Evolutionary conservation across 371 early-diverging fungal genomes (phyloP), one percentile per base, ranked within the genome.

Genomic region (Mortierella sp.): DNA sequence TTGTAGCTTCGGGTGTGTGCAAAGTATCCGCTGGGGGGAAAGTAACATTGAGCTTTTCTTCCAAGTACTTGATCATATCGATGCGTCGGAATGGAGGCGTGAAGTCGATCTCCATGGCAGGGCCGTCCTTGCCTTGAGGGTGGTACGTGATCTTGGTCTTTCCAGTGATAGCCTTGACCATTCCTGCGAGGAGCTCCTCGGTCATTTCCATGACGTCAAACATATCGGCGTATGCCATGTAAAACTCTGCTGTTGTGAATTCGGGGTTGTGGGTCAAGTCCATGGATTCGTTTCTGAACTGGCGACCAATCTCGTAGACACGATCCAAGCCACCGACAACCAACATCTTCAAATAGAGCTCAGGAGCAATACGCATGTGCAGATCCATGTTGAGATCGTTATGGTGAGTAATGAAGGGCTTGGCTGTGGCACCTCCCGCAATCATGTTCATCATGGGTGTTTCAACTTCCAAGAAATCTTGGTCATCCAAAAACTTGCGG

Each of bases 401-500:
- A 92, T 99, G 99, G 85, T 98, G 97, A 50, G 99, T 99, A 78
- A 96, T 88, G 86, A 99, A 99, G 22, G 99, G 99, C 91, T 97
- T 99, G 74, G 99, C 99, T 52, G 99, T 97, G 66, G 99, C 99
- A 74, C 99, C 99, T 74, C 99, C 99, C 57, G 99, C 98, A 86
- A 98, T 97, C 90, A 94, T 92, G 92, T 97, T 98, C 98, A 99
- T 97, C 97, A 99, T 99, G 63, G 99, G 99, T n/a, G 99, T 99
- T 85, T 99, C 99, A 66, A 99, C 99, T 88, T 99, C 99, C 61
- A 99, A 85, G 92, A 99, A 99, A 55, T 95, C 96, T 62, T 91
- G 92, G 69, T 91, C 86, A 84, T 99, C 97, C 68, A 99, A 89
- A 92, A 95, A 99, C 52, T 92, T 88, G 76, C 99, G 96, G 53